Conservation (phyloP, 116 monocot species). For the Cymodocea nodosa region DNA sequence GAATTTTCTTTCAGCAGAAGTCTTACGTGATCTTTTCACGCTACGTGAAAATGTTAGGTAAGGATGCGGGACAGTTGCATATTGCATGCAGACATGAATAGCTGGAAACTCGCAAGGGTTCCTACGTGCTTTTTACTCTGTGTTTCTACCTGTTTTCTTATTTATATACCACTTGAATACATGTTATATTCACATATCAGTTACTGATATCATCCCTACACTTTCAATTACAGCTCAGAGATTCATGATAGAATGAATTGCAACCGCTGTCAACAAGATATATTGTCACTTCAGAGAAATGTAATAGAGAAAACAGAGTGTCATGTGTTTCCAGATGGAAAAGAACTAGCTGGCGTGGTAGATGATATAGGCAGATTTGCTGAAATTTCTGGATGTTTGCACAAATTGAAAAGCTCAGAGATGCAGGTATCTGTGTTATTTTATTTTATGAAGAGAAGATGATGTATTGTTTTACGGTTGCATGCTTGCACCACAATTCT, state of each 20-base stretch:
- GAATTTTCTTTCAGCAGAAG: constrained; percentile 71
- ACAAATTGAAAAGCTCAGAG: constrained; percentile 41
- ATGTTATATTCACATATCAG: too few relatives aligned
- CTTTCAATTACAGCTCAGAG: constrained; percentile 43
- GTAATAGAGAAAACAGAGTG: constrained; percentile 2
- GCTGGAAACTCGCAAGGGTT: not conserved
- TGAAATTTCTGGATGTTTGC: constrained; percentile 79
- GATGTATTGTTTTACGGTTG: not conserved
- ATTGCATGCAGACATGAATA: not conserved
- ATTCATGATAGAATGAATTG: constrained; percentile 97
- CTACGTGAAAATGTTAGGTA: constrained; percentile 71
- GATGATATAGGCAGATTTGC: constrained; percentile 88
- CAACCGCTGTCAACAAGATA: constrained; percentile 31
- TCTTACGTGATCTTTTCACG: constrained; percentile 88
- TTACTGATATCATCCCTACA: not conserved
- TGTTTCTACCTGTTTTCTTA: not conserved
- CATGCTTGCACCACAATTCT: not conserved
- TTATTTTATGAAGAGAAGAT: not conserved
- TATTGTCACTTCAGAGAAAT: constrained; percentile 1
- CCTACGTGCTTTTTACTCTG: not conserved
- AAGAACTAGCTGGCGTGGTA: not conserved
- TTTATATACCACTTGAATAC: too few relatives aligned
- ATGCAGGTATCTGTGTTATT: constrained; percentile 45
- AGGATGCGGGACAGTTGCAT: not conserved
- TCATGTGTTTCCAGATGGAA: constrained; percentile 2